Evolutionary conservation across 2,329 filamentous ascomycete species (phyloP).

Genomic region (Parascedosporium putredinis): DNA sequence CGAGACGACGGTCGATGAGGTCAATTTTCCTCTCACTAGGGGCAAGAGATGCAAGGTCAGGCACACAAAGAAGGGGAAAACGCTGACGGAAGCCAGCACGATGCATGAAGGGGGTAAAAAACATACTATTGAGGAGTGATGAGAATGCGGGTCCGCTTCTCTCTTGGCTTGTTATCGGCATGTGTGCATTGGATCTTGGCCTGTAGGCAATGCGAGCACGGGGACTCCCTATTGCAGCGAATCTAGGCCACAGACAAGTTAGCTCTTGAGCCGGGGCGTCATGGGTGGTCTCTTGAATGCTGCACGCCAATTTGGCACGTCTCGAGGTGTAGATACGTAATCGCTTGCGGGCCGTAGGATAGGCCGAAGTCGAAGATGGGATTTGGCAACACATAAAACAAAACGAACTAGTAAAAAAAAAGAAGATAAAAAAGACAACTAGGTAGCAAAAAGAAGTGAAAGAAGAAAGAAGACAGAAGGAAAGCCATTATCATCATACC

Average conservation of each 20-base stretch:
- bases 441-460: background rate
- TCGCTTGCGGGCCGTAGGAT: no score
- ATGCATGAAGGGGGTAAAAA: background rate
- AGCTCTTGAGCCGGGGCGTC: no score
- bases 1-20: constrained; percentile 24
- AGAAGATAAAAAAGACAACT: background rate
- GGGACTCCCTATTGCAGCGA: constrained; percentile 26
- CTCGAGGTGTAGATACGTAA: no score
- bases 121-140: constrained; percentile 27
- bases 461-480: background rate
- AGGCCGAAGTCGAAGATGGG: no score
- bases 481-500: constrained; percentile 15
- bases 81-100: no score
- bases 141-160: constrained; percentile 26
- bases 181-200: constrained; percentile 27
- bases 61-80: background rate
- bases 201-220: constrained; percentile 25
- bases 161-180: constrained; percentile 20
- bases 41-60: background rate
- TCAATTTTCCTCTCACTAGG: constrained; percentile 27
- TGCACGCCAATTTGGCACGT: no score
- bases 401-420: no score
- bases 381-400: no score
- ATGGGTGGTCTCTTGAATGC: no score
- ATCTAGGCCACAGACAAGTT: constrained; percentile 16